Evolutionary conservation across 306 rosid genomes (phyloP).

Genomic region (Begonia masoniana): DNA sequence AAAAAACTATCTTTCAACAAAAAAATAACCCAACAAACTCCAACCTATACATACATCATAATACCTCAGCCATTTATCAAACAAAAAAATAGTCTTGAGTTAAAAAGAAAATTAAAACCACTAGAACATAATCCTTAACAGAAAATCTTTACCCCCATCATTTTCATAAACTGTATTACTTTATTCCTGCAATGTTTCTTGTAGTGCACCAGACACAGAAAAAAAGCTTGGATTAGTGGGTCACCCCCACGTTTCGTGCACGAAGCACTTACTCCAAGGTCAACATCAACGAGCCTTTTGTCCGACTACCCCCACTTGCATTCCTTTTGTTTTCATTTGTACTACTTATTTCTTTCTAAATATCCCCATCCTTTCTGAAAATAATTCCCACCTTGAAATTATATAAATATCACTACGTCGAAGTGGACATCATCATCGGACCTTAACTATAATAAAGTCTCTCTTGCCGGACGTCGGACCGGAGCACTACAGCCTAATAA

Average conservation of each 20-base stretch:
- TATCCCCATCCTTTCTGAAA: not conserved
- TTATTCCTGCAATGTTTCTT: not conserved
- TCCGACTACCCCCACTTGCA: slow-evolving; percentile 1
- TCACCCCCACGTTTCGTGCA: slow-evolving; percentile 8
- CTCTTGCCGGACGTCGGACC: too few relatives aligned
- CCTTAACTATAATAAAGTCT: too few relatives aligned
- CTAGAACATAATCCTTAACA: too few relatives aligned
- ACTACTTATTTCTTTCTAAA: not conserved
- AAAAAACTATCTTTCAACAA: too few relatives aligned
- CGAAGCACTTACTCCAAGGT: slow-evolving; percentile 3
- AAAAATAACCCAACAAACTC: too few relatives aligned
- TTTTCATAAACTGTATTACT: not conserved
- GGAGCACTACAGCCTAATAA: too few relatives aligned
- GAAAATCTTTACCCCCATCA: too few relatives aligned
- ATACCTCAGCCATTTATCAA: too few relatives aligned
- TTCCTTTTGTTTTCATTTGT: not conserved
- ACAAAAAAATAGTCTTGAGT: too few relatives aligned
- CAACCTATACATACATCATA: too few relatives aligned
- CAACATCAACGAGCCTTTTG: slow-evolving; percentile 1
- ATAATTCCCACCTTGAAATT: not conserved
- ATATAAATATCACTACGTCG: not conserved
- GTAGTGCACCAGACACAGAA: slow-evolving; percentile 1
- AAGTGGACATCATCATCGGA: not conserved
- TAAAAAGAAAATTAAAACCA: too few relatives aligned
- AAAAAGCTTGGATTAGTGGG: slow-evolving; percentile 7